A percentile compares a stretch with the other conserved stretches of the same genome.
Evolutionary conservation across 2,329 filamentous ascomycete species (phyloP).

Genomic region (Fusarium lyarnte): DNA sequence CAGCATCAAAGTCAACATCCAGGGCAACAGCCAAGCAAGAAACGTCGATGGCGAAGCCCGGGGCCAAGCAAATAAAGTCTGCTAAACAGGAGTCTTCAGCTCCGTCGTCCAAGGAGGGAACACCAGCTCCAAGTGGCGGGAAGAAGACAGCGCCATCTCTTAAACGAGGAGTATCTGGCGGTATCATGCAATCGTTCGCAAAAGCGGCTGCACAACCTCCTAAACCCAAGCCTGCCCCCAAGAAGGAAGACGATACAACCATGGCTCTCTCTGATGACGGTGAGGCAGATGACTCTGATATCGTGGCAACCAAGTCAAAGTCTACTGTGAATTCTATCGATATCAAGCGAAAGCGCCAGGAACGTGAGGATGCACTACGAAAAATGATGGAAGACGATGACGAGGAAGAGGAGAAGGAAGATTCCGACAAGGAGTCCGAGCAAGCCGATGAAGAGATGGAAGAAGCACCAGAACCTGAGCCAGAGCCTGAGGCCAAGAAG

Average conservation of each 20-base stretch:
- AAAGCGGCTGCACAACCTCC: slow-evolving; percentile 59
- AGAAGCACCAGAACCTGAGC: slow-evolving; percentile 52
- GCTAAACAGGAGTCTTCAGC: slow-evolving; percentile 46
- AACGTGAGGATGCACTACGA: slow-evolving; percentile 52
- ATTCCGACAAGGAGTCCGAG: slow-evolving; percentile 51
- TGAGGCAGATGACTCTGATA: slow-evolving; percentile 52
- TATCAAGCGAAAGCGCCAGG: slow-evolving; percentile 45
- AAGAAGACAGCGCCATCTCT: slow-evolving; percentile 50
- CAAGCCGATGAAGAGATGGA: slow-evolving; percentile 53
- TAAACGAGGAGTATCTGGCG: slow-evolving; percentile 69
- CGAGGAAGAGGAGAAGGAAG: slow-evolving; percentile 65
- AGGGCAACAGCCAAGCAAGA: slow-evolving; percentile 41
- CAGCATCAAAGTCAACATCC: slow-evolving; percentile 16
- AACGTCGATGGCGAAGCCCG: slow-evolving; percentile 3
- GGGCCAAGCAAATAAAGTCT: slow-evolving; percentile 23
- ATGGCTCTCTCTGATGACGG: slow-evolving; percentile 53
- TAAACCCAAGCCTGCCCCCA: slow-evolving; percentile 59
- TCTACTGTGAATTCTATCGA: slow-evolving; percentile 39
- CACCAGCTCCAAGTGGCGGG: slow-evolving; percentile 38
- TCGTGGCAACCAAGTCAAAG: slow-evolving; percentile 41
- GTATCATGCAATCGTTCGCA: slow-evolving; percentile 83
- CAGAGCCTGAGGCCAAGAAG: slow-evolving; percentile 50
- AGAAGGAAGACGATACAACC: slow-evolving; percentile 46
- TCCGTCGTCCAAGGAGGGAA: slow-evolving; percentile 37
- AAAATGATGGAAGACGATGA: slow-evolving; percentile 67